Evolutionary conservation across 768 basidiomycete species (phyloP), one percentile per base, ranked within the genome.

Genomic region (Agaricus subrufescens): DNA sequence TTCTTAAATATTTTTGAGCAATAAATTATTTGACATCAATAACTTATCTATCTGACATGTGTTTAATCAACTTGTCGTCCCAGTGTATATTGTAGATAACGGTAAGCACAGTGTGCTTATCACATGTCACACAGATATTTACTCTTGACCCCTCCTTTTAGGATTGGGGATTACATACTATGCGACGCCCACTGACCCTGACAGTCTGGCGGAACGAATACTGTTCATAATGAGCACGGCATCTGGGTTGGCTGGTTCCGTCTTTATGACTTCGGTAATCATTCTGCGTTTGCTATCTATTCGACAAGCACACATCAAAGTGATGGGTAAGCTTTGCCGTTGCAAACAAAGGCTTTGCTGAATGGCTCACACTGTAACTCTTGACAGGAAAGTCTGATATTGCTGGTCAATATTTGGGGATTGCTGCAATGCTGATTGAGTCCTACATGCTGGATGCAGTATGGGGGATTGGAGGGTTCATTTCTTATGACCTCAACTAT

Each of bases 361-460:
- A n/a, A n/a, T n/a, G n/a, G n/a, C n/a, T n/a, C 14, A 31, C 31
- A 2, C 4, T 3, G 12, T 4, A 3, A n/a, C n/a, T n/a, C n/a
- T n/a, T n/a, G n/a, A n/a, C 39, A 40, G 39, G 31, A 4, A 31
- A 11, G 3, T 4, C 39, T 40, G 39, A 40, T 14, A 14, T 40
- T 40, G 39, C 39, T 40, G 39, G 4, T 12, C 43, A 53, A 30
- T 53, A 53, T 12, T 30, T 14, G 19, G 23, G 23, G 10, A 46
- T 53, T 31, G 43, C 31, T 3, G 25, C 52, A 34, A 46, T 53
- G 15, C 29, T 53, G 23, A 34, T 53, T 11, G 52, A 53, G 27
- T 53, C 52, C 9, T 53, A 45, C 19, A 43, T 43, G 9, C 19
- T 53, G n/a, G 52, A 45, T 31, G 37, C 52, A 25, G 52, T 25